Base-by-base conservation (phyloP, 2,329 filamentous ascomycete species). In the Cytospora leucostoma region DNA sequence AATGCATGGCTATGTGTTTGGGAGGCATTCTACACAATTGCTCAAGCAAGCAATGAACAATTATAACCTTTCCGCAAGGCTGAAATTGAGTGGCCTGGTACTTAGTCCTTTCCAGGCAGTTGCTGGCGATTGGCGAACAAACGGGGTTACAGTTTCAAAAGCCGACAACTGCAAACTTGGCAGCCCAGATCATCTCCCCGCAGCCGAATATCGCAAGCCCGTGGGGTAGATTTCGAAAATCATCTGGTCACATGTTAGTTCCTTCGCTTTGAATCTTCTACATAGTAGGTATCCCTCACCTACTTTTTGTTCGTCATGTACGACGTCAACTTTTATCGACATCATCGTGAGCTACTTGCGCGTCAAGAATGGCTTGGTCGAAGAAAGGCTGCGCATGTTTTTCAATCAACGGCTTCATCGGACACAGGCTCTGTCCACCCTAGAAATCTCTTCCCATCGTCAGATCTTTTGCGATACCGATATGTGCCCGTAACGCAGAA, bases 161-260 rank as follows among this genome's bases (percentile, higher is more conserved):
- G 49, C 47, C 47, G 50, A 53, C 53, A 51, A 49, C 47, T 61
- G 53, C 32, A 49, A 40, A 57, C 40, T 54, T 55, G 59, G 59
- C 59, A 65, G 59, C 59, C 63, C 60, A 53, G 63, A 59, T 51
- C 59, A 62, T 50, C 55, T 62, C 63, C 63, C 63, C 59, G 51
- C 59, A 65, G 53, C 55, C 21, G 38, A 51, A 15, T 37, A 54
- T 38, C 37, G 55, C 56, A 65, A 62, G 60, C 60, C 49, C 60
- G 51, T 65, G 63, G 63, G 63, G 59, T 63, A 55, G 44, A 33
- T 12, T 21, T 21, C 10, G 38, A 47, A 21, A 12, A 19, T 47
- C n/a, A 47, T 47, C n/a, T 54, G 33, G 34, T 61, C 59, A 61
- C 59, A 52, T 59, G 61, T 50, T 44, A 53, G 15, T 35, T 33